A percentile compares a stretch with the other conserved stretches of the same genome.
Evolutionary conservation across 2,329 filamentous ascomycete species (phyloP).

Genomic region (Metarhizium anisopliae): DNA sequence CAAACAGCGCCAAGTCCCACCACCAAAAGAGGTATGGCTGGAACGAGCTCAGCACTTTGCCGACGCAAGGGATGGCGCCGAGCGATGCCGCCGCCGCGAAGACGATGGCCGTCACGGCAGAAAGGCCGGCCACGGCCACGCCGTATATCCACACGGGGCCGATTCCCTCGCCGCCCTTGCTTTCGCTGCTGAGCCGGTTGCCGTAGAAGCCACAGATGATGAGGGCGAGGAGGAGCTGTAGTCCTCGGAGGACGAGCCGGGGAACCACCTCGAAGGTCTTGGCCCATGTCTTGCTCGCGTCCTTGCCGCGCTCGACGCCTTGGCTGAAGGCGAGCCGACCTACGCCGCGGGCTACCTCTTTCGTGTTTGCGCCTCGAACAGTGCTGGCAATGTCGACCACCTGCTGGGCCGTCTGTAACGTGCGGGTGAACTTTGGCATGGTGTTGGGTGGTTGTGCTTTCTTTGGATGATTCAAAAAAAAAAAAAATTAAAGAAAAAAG

Average conservation of each 20-base stretch:
- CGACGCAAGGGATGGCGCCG: slow-evolving; percentile 26
- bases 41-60: not conserved
- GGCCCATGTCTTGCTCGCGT: not conserved
- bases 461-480: too few relatives aligned
- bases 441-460: too few relatives aligned
- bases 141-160: slow-evolving; percentile 56
- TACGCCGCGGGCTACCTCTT: not conserved
- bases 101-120: slow-evolving; percentile 40
- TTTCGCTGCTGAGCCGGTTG: slow-evolving; percentile 43
- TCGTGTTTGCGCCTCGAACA: not conserved
- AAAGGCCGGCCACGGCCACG: slow-evolving; percentile 45
- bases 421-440: too few relatives aligned
- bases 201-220: slow-evolving; percentile 63
- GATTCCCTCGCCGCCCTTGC: slow-evolving; percentile 27
- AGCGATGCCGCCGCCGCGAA: slow-evolving; percentile 30
- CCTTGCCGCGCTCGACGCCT: not conserved
- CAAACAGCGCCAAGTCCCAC: not conserved
- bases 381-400: not conserved
- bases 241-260: slow-evolving; percentile 33
- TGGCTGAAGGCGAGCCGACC: not conserved
- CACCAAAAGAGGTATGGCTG: not conserved
- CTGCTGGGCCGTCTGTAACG: too few relatives aligned
- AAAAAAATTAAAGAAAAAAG: too few relatives aligned
- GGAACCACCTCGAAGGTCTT: not conserved
- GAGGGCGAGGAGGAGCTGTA: slow-evolving; percentile 63